Evolutionary conservation across 83 land plant genomes (phyloP), one percentile per base, ranked within the genome.

Genomic region (Thuja plicata): DNA sequence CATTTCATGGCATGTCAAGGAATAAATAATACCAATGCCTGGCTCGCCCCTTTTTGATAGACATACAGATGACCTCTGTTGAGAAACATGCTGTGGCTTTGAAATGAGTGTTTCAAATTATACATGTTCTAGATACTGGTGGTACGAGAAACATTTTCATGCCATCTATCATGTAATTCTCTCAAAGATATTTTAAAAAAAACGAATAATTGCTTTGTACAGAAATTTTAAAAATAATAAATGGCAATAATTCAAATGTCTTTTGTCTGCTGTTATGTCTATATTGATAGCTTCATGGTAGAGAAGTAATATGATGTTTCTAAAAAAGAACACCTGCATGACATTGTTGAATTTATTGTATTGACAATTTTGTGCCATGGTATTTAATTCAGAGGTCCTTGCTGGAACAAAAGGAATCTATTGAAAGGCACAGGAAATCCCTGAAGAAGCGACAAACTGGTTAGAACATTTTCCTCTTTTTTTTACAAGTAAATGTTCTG

Each of bases 401-500:
- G 87, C 83, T 97, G 93, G 99, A 97, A 86, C 90, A 95, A 40
- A 98, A 92, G 90, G 97, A 96, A 88, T 90, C 94, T 88, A 92
- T 96, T 92, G 99, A 98, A 79, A 93, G 96, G 54, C 95, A 94
- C 78, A 73, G 97, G 27, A 98, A 97, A 88, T 91, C 90, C 45
- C 86, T 98, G 86, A 97, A 95, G 90, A 96, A 95, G 89, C 92
- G 97, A 46, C 97, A 95, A 86, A 60, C 96, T 91, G 99, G 99
- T 98, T 92, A 87, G 76, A 85, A 54, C 12, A 34, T 85, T 84
- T 30, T 41, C 38, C n/a, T 85, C 35, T 54, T 52, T 54, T 46
- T 85, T 52, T 16, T 34, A 32, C 8, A 50, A 54, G 60, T 17
- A 4, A 34, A 1, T 85, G 34, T 24, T 85, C 38, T 85, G 38